A percentile compares a stretch with the other conserved stretches of the same genome.
Conservation (phyloP, 305 asterid genomes). For the Fraxinus latifolia region DNA sequence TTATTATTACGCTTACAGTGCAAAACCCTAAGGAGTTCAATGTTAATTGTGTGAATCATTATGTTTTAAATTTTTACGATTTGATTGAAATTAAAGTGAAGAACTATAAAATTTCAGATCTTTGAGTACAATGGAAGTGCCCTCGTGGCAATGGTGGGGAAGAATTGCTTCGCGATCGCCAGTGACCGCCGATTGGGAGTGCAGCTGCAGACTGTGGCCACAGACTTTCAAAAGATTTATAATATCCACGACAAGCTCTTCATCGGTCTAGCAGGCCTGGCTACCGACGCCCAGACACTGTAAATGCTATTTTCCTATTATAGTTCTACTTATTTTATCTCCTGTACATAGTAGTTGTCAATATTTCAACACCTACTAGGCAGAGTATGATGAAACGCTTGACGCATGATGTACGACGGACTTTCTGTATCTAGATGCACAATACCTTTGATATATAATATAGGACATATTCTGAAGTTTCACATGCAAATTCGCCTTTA, state of each 20-base stretch:
- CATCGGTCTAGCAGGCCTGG: conserved; percentile 87
- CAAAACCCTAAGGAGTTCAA: conserved; percentile 19
- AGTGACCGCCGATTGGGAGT: conserved; percentile 89
- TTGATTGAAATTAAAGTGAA: conserved; percentile 8
- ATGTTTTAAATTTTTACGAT: not conserved
- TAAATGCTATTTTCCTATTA: conserved; percentile 25
- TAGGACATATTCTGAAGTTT: not conserved
- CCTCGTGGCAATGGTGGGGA: conserved; percentile 94
- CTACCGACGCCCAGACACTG: conserved; percentile 83
- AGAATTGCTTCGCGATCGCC: conserved; percentile 93
- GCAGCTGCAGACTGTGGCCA: conserved; percentile 84
- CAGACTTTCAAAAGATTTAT: conserved; percentile 78
- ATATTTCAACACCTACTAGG: not conserved
- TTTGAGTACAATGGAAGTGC: conserved; percentile 98
- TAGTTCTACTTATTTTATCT: not conserved
- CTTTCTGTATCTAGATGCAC: not conserved
- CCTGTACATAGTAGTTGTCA: not conserved
- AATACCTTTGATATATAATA: not conserved
- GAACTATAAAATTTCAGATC: conserved; percentile 47
- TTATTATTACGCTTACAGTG: not conserved
- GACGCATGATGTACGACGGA: not conserved
- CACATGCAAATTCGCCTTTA: not conserved
- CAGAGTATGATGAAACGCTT: not conserved
- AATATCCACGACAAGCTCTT: conserved; percentile 78
- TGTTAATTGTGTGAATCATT: not conserved